phyloP scores from a whole-genome alignment of 2,329 filamentous ascomycete species.

The Fusarium zealandicum region DNA sequence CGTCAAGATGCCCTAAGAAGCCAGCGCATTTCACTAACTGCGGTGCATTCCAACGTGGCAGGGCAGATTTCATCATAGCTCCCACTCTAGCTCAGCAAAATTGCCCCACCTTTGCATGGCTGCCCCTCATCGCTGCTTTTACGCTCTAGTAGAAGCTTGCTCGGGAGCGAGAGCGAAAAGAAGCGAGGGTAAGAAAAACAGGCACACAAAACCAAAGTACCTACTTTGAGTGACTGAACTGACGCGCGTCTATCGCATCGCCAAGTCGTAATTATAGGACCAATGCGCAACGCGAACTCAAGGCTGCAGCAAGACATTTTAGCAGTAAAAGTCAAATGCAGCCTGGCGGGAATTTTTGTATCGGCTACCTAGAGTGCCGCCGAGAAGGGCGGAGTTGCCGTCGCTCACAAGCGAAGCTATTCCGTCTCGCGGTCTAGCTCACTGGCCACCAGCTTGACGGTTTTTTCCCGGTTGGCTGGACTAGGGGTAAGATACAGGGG shows the following conservation, averaged over 20 bases:
- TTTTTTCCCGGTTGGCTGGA: conserved; percentile 30
- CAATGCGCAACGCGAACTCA: conserved; percentile 1
- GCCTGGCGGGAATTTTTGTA: conserved; percentile 33
- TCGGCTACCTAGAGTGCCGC: conserved; percentile 20
- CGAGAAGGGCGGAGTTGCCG: conserved; percentile 31
- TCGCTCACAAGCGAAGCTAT: conserved; percentile 29
- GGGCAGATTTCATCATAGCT: conserved; percentile 42
- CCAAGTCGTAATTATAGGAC: conserved; percentile 25
- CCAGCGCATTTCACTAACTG: conserved; percentile 17
- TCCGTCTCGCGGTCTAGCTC: conserved; percentile 22
- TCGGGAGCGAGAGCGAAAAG: conserved; percentile 25
- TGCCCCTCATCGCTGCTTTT: conserved; percentile 71
- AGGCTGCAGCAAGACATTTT: conserved; percentile 29
- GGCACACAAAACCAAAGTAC: conserved; percentile 2
- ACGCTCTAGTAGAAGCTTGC: conserved; percentile 8
- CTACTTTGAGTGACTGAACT: conserved; percentile 11
- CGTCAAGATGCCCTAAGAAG: not conserved
- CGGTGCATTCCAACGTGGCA: conserved; percentile 31
- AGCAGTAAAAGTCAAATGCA: conserved; percentile 20
- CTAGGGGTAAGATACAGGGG: conserved; percentile 30
- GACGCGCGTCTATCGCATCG: conserved; percentile 32
- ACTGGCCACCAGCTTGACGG: conserved; percentile 36
- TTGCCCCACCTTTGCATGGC: conserved; percentile 63
- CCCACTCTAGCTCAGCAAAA: conserved; percentile 34
- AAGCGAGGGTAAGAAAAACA: not conserved